Conservation (phyloP, 495 filamentous ascomycete genomes). For the Extremus antarcticus region DNA sequence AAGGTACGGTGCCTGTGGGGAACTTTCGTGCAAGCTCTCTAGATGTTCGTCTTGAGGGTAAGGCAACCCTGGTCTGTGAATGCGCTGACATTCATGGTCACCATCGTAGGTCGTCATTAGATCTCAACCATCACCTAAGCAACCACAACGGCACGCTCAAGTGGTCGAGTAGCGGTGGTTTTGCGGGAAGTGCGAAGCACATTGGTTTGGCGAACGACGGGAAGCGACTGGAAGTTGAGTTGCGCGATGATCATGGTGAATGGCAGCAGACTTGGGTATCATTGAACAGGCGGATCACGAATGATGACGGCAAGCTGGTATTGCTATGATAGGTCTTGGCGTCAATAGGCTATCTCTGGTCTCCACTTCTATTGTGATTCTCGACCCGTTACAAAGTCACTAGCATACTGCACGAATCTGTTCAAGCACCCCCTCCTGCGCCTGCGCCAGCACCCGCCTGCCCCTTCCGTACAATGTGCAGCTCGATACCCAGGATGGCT, state of each 20-base stretch:
- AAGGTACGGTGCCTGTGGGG: constrained; percentile 1
- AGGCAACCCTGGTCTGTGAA: constrained; percentile 1
- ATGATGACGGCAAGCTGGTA: constrained; percentile 7
- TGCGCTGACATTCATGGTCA: constrained; percentile 5
- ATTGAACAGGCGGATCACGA: constrained; percentile 11
- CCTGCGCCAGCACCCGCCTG: not conserved
- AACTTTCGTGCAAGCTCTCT: constrained; percentile 8
- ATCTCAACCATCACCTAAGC: constrained; percentile 11
- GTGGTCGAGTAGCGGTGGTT: constrained; percentile 4
- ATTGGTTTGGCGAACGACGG: constrained; percentile 4
- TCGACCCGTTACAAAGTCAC: too few species aligned
- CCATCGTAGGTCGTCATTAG: constrained; percentile 1
- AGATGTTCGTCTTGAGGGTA: constrained; percentile 4
- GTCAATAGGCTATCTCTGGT: not conserved
- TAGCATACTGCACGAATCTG: too few species aligned
- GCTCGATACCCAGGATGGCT: not conserved
- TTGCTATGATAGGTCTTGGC: not conserved
- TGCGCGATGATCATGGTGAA: constrained; percentile 5
- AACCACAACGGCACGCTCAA: constrained; percentile 3
- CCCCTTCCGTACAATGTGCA: not conserved
- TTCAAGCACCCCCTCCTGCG: too few species aligned
- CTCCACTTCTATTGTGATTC: not conserved
- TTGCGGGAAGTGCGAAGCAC: constrained; percentile 2
- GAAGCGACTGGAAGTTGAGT: constrained; percentile 2
- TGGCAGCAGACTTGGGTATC: constrained; percentile 1